Evolutionary conservation across 1,284 basidiomycete species (phyloP), one percentile per base, ranked within the genome.

Genomic region (Xerocomus cyaneibrunnescens): DNA sequence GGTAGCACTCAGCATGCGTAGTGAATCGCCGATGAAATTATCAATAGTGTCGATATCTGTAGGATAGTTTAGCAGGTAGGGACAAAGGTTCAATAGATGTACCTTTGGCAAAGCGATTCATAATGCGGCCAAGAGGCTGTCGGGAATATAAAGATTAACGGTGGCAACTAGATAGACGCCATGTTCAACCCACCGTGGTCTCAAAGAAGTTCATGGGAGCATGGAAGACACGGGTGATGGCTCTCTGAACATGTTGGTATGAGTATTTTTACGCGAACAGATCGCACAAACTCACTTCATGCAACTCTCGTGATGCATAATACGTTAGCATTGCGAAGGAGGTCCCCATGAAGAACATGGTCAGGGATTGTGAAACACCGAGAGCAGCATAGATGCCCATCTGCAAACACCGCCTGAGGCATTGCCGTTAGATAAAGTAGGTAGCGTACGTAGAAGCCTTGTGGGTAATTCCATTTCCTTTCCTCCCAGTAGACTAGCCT

Each of bases 161-260:
- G 30, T 39, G 14, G 2, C 36, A 32, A 47, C 28, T 5, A 30
- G n/a, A 12, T 14, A 35, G 12, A 14, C 17, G 16, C 27, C 19
- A 17, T 0, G 5, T 34, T 50, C n/a, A 14, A 52, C 74, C 61
- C 57, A 82, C 81, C 0, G 91, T 94, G 0, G 91, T 93, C 65
- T 95, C 93, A 63, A 93, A 94, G 76, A 93, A 94, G 5, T 82
- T 82, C 84, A 92, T 92, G 0, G 92, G 92, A 1, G 89, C 86
- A 58, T 83, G 77, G 72, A 84, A 79, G 36, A 92, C 77, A 27
- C 84, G 77, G 6, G 73, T 68, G 51, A 89, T 83, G 2, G 87
- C 83, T 70, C 74, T 80, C 63, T 65, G 35, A 19, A 34, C 2
- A 23, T 22, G 19, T 25, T 35, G 14, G 32, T 1, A 8, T 44